Base-by-base conservation (phyloP, 2,329 filamentous ascomycete genomes). In the Aspergillus eucalypticola region DNA sequence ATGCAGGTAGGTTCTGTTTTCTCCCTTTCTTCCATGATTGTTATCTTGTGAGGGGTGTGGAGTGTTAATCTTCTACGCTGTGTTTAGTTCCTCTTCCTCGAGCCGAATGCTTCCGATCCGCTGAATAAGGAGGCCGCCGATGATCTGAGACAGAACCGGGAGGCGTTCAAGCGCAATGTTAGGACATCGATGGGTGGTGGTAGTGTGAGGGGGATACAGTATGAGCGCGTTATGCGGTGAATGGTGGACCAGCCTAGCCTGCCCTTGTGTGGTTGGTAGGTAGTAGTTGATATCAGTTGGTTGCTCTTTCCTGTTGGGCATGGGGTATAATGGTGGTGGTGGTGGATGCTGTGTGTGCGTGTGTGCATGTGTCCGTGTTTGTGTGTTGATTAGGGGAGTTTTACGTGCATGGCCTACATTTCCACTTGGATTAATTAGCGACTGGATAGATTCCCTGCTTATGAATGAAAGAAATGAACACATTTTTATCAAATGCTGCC, bases 71-170 rank as follows among this genome's bases (percentile, higher is more conserved):
- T 8, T 11, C 2, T 15, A 11, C 15, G 25, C 25, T 19, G 2
- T 5, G n/a, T 49, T 51, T 76, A 96, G 89, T 98, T 98, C 74
- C 84, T 99, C 54, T 99, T 99, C 84, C 88, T 98, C 64, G 95
- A 99, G 76, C 95, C 95, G 17, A 99, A 99, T 73, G 92, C 95
- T 8, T 93, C 90, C 52, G 95, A 99, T 73, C 95, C 95, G n/a
- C 81, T 99, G 62, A 99, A 99, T 79, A 97, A 99, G 82, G 94
- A 98, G 72, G 95, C 95, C 0, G 95, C 95, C 3, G 92, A 97
- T 63, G 95, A 98, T 73, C 82, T 99, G 68, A 88, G 94, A 70
- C 83, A 83, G 51, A 96, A 95, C 76, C 82, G 92, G 39, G 95
- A 98, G 56, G 86, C 83, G 29, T 99, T 99, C 80, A 95, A 93